Percentiles rank a stretch among this genome's conserved stretches.
Evolutionary conservation across 2,329 filamentous ascomycete species (phyloP).

Genomic region (Pseudofabraea citricarpa): DNA sequence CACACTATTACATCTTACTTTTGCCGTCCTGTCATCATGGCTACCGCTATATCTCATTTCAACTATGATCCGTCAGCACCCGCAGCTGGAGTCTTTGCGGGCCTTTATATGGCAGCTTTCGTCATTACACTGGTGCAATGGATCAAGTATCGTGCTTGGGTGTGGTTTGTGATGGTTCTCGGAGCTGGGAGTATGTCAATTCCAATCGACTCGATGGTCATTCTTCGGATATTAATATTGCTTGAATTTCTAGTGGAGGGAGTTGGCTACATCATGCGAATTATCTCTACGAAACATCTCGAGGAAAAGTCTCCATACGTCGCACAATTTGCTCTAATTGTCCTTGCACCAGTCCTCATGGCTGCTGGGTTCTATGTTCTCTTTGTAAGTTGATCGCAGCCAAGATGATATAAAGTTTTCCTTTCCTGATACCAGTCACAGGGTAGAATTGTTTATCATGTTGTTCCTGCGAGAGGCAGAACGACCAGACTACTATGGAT

Average conservation of each 20-base stretch:
- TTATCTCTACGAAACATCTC: conserved; percentile 12
- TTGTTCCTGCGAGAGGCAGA: conserved; percentile 11
- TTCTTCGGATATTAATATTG: no score
- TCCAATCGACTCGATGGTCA: no score
- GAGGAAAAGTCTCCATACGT: conserved; percentile 8
- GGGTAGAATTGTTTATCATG: conserved; percentile 16
- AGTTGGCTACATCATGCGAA: conserved; percentile 18
- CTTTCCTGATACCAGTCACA: not conserved
- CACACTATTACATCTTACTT: no score
- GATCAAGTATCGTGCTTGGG: conserved; percentile 27
- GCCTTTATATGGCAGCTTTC: conserved; percentile 23
- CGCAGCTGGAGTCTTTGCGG: conserved; percentile 25
- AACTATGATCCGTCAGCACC: conserved; percentile 25
- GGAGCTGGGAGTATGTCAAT: conserved; percentile 22
- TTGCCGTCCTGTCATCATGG: not conserved
- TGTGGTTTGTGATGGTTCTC: conserved; percentile 30
- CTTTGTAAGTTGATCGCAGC: conserved; percentile 11
- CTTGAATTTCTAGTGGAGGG: conserved; percentile 15
- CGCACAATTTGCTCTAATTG: conserved; percentile 18
- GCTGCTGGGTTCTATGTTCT: conserved; percentile 20
- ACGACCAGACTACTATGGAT: conserved; percentile 10
- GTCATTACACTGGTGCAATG: conserved; percentile 26
- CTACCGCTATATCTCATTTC: conserved; percentile 8
- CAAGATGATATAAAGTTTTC: no score
- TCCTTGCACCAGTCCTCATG: conserved; percentile 23